These are phyloP conservation scores for Ricinus communis DNA, from an alignment of 345 rosid species.

Conservation along the genomic window DNA sequence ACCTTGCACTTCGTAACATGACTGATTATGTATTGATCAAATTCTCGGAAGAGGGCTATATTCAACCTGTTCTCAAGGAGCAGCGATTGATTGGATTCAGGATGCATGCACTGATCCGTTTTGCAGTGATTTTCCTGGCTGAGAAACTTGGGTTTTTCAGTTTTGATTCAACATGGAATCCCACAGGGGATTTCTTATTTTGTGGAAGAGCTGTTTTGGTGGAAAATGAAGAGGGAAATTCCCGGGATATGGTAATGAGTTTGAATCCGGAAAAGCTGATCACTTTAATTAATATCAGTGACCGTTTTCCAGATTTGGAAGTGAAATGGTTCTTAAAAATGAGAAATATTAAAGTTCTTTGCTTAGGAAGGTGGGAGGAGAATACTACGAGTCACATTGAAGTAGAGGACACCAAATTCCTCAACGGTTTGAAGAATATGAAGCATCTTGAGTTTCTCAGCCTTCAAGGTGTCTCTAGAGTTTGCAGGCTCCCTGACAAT, in stretches of 20 bases:
- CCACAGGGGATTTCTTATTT: not conserved
- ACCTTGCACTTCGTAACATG: no score
- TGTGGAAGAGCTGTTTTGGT: constrained; percentile 47
- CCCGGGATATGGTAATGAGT: not conserved
- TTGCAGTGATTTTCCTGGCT: constrained; percentile 39
- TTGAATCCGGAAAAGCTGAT: constrained; percentile 9
- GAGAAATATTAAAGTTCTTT: constrained; percentile 30
- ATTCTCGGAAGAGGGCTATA: constrained; percentile 26
- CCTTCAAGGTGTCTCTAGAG: constrained; percentile 60
- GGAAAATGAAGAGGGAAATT: constrained; percentile 14
- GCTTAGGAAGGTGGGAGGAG: constrained; percentile 45
- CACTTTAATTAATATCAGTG: constrained; percentile 51
- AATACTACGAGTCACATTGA: constrained; percentile 34
- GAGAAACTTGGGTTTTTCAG: constrained; percentile 21
- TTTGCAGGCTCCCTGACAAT: constrained; percentile 31
- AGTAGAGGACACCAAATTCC: constrained; percentile 32
- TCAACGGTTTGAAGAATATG: constrained; percentile 32
- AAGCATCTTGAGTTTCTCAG: constrained; percentile 39
- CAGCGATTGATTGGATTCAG: constrained; percentile 31
- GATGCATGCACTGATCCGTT: constrained; percentile 46
- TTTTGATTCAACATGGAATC: constrained; percentile 23
- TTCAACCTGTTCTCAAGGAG: constrained; percentile 36
- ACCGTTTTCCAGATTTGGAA: constrained; percentile 40
- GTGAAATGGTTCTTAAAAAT: constrained; percentile 39
- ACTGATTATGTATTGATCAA: constrained; percentile 2